These are phyloP conservation scores for Kodamaea sp. DNA, from an alignment of 1,139 yeast genomes.

Conservation along the genomic window DNA sequence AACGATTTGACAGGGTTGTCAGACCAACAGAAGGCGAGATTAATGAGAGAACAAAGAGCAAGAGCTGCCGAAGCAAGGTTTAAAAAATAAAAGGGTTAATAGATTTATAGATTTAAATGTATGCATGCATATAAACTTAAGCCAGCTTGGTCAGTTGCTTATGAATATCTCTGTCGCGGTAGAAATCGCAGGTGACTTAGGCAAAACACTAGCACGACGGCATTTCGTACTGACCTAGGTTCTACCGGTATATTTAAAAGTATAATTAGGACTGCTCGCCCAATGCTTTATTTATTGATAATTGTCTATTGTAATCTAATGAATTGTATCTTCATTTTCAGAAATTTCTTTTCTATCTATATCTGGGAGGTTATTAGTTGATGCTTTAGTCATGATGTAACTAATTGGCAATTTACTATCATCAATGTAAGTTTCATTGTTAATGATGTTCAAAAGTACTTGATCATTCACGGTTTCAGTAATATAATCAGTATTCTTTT, in stretches of 20 bases:
- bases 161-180: too few relatives aligned
- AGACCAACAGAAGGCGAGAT: slow-evolving; percentile 68
- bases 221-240: too few relatives aligned
- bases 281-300: too few relatives aligned
- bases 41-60: slow-evolving; percentile 93
- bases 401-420: slow-evolving; percentile 13
- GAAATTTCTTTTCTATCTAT: neutral
- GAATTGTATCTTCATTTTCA: slow-evolving; percentile 1
- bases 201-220: too few relatives aligned
- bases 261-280: too few relatives aligned
- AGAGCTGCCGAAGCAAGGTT: slow-evolving; percentile 94
- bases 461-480: slow-evolving; percentile 9
- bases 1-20: slow-evolving; percentile 34
- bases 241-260: too few relatives aligned
- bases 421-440: slow-evolving; percentile 11
- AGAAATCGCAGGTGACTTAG: too few relatives aligned
- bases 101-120: neutral
- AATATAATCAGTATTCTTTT: neutral
- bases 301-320: neutral
- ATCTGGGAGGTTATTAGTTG: neutral
- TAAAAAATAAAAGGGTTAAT: slow-evolving; percentile 13
- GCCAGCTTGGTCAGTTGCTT: too few relatives aligned
- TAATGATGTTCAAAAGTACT: slow-evolving; percentile 13
- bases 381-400: slow-evolving; percentile 16
- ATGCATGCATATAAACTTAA: too few relatives aligned